phyloP scores from a whole-genome alignment of 345 rosid species.

The Eucalyptus marginata region DNA sequence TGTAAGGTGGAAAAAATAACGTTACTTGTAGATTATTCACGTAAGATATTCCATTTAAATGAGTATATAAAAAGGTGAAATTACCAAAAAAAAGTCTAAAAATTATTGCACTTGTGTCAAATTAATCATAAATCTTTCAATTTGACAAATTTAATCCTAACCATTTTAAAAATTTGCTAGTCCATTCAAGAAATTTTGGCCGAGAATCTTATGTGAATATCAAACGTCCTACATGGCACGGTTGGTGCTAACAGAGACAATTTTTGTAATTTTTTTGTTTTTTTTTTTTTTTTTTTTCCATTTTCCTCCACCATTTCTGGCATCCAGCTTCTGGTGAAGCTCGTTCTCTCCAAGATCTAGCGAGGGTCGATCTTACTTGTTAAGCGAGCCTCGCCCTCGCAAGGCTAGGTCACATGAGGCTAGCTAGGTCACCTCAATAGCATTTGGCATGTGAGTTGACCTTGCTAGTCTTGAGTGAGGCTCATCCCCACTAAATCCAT shows the following conservation, averaged over 20 bases:
- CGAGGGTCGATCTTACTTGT: neutral
- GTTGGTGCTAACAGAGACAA: accelerated
- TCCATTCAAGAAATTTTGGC: neutral
- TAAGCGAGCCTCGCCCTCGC: accelerated
- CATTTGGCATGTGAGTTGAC: neutral
- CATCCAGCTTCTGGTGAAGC: accelerated
- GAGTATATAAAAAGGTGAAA: no score
- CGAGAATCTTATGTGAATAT: accelerated
- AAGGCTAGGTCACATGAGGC: accelerated
- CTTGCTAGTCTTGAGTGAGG: neutral
- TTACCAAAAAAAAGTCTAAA: no score
- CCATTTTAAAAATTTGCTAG: no score
- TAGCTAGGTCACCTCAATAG: accelerated
- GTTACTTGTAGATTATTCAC: neutral
- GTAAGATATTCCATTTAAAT: neutral
- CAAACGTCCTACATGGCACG: accelerated
- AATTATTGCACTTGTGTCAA: no score
- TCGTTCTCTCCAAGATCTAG: neutral
- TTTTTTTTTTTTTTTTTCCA: accelerated
- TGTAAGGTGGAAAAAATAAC: neutral
- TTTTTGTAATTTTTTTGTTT: no score
- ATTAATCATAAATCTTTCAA: accelerated
- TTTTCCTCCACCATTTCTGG: accelerated
- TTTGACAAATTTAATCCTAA: neutral
- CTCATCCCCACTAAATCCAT: neutral